Percentiles rank a stretch among this genome's conserved stretches.
These are phyloP conservation scores for Neurospora pannonica DNA, from an alignment of 495 filamentous ascomycete species.

Conservation along the genomic window DNA sequence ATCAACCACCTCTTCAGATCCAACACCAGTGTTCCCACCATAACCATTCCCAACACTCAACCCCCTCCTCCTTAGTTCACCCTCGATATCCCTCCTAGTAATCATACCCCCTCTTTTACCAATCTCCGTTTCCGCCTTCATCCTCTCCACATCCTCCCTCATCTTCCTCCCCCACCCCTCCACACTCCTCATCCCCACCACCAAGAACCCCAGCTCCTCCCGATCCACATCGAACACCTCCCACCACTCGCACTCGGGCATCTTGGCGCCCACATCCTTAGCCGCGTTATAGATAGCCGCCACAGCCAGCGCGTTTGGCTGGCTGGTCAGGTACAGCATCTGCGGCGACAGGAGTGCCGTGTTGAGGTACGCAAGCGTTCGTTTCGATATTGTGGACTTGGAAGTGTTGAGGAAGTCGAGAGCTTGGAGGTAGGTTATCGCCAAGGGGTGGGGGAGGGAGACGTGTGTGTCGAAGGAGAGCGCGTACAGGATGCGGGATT, in stretches of 20 bases:
- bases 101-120: constrained; percentile 24
- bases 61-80: constrained; percentile 36
- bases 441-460: constrained; percentile 75
- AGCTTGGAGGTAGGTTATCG: constrained; percentile 86
- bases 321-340: constrained; percentile 82
- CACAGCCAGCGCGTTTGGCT: constrained; percentile 75
- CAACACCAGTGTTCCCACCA: not conserved
- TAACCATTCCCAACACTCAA: constrained; percentile 20
- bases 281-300: constrained; percentile 84
- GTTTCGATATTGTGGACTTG: constrained; percentile 42
- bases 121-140: constrained; percentile 15
- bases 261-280: constrained; percentile 63
- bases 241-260: constrained; percentile 87
- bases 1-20: constrained; percentile 33
- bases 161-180: constrained; percentile 54
- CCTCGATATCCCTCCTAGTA: constrained; percentile 29
- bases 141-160: constrained; percentile 18
- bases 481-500: constrained; percentile 63
- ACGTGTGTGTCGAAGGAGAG: constrained; percentile 78
- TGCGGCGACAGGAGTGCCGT: constrained; percentile 77
- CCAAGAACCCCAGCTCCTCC: constrained; percentile 89
- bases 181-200: constrained; percentile 75
- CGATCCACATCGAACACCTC: constrained; percentile 96
- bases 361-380: constrained; percentile 70
- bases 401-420: constrained; percentile 47